Base-by-base conservation (phyloP, 208 protist genomes). In the Angomonas ambiguus region DNA sequence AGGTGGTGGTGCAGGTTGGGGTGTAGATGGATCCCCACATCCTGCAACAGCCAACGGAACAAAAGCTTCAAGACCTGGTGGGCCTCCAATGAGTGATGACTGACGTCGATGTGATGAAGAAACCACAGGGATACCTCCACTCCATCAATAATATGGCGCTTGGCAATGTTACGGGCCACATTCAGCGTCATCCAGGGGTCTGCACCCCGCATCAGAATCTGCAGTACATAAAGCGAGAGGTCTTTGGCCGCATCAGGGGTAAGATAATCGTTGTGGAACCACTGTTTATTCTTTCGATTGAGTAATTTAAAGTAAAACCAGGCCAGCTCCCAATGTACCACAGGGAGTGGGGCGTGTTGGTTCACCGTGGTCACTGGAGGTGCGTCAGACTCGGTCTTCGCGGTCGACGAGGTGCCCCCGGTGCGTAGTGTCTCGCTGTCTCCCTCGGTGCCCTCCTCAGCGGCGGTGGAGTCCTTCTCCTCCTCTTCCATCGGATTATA, bases 261-360 rank as follows among this genome's bases (percentile, higher is more conserved):
- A 33, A 85, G 62, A 53, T 77, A 62, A 13, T 69, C 69, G 6
- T 16, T 16, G n/a, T 30, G 11, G 61, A 77, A 74, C 89, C 89
- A 95, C 24, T 5, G 35, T 18, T 78, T 76, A 63, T 87, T 88
- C 30, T 87, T 73, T 56, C 81, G 72, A 62, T 95, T 95, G 1
- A 95, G 74, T 31, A 67, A 72, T 57, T 93, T 86, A 55, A 95
- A 93, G 53, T 70, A 70, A 33, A 67, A 65, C 87, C 86, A 95
- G 4, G 80, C 80, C n/a, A 93, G 51, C 59, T 82, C 76, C 87
- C 89, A 95, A 65, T 95, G 89, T 48, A 93, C 67, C 85, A 95
- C 82, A 18, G 85, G 88, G 27, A 91, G 69, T 10, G 72, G 62
- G 38, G 49, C 49, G n/a, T 13, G 1, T 22, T 33, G 41, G 11